These are phyloP conservation scores for Aspergillus jensenii DNA, from an alignment of 2,329 filamentous ascomycete species.

Conservation along the genomic window DNA sequence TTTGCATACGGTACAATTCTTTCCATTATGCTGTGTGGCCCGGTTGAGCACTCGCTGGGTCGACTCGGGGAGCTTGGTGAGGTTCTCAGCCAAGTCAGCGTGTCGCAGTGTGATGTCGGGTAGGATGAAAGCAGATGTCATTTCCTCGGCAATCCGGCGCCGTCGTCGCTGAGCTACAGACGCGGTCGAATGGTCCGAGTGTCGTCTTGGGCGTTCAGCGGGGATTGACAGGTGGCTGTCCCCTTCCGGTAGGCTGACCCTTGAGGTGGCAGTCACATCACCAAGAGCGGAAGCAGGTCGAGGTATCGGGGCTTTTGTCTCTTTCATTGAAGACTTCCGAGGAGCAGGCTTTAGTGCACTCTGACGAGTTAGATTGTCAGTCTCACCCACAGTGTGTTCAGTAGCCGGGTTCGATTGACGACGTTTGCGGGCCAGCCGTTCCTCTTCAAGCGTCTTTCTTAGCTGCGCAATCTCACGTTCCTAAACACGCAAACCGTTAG, in stretches of 20 bases:
- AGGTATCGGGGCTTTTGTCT: slow-evolving; percentile 40
- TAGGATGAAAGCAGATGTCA: slow-evolving; percentile 65
- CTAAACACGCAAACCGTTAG: slow-evolving; percentile 17
- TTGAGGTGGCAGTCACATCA: slow-evolving; percentile 34
- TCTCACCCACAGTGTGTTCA: slow-evolving; percentile 41
- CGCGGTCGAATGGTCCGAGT: slow-evolving; percentile 48
- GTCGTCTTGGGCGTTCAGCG: slow-evolving; percentile 33
- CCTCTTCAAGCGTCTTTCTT: slow-evolving; percentile 56
- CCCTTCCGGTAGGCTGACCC: slow-evolving; percentile 25
- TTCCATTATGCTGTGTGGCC: slow-evolving; percentile 50
- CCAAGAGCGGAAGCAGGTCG: slow-evolving; percentile 37
- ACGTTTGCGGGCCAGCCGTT: slow-evolving; percentile 47
- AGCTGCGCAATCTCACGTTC: slow-evolving; percentile 53
- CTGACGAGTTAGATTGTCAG: slow-evolving; percentile 35
- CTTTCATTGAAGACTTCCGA: slow-evolving; percentile 59
- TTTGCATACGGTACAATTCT: slow-evolving; percentile 59
- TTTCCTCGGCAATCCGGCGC: slow-evolving; percentile 50
- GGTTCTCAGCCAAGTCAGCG: slow-evolving; percentile 28
- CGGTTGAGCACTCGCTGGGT: slow-evolving; percentile 43
- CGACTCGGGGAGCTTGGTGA: slow-evolving; percentile 36
- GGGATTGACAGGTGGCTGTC: slow-evolving; percentile 32
- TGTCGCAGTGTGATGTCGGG: slow-evolving; percentile 60
- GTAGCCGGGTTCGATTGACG: slow-evolving; percentile 32
- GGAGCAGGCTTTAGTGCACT: slow-evolving; percentile 41
- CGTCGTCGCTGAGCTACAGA: slow-evolving; percentile 53